A percentile compares a stretch with the other conserved stretches of the same genome.
Evolutionary conservation across 1,139 yeast genomes (phyloP).

Genomic region (Casaregolazyma lundiana): DNA sequence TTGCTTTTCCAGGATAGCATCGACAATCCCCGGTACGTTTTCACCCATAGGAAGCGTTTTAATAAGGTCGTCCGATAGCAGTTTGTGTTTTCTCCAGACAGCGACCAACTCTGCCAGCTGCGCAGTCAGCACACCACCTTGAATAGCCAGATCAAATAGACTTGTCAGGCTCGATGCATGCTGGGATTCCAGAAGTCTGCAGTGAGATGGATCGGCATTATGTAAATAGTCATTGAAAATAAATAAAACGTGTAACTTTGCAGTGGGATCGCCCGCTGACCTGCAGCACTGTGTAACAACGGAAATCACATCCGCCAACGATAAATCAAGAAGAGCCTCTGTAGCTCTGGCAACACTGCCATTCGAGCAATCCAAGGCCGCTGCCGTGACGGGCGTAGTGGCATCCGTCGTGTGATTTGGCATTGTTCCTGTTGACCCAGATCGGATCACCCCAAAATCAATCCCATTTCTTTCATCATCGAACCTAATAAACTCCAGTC

Average conservation of each 20-base stretch:
- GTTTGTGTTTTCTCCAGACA: constrained; percentile 16
- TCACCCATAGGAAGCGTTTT: constrained; percentile 8
- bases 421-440: background rate
- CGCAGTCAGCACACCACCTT: background rate
- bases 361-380: background rate
- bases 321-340: background rate
- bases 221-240: constrained; percentile 13
- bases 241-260: constrained; percentile 13
- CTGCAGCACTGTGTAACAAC: background rate
- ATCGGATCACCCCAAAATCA: background rate
- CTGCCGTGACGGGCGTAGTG: background rate
- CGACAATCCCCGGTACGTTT: background rate
- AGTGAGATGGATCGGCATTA: background rate
- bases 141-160: constrained; percentile 2
- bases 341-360: background rate
- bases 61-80: constrained; percentile 1
- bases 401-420: background rate
- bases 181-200: constrained; percentile 8
- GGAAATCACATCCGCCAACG: background rate
- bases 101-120: constrained; percentile 14
- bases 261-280: background rate
- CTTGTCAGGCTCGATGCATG: constrained; percentile 11
- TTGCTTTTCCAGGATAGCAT: background rate
- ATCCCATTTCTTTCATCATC: background rate
- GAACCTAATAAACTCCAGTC: background rate